Conservation (phyloP, 2,329 filamentous ascomycete species). For the Pestalotiopsis sp. region DNA sequence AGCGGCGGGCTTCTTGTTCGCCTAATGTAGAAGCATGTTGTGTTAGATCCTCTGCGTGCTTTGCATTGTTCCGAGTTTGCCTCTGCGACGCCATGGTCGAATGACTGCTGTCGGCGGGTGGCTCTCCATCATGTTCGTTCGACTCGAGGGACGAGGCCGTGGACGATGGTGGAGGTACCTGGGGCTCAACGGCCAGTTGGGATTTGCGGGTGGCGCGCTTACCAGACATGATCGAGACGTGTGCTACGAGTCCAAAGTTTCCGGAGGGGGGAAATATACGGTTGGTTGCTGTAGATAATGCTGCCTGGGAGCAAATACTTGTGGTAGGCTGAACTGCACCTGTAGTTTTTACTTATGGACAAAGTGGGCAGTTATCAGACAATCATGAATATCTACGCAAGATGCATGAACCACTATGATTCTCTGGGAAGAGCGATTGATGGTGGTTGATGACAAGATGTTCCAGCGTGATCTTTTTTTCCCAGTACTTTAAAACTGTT, state of each 20-base stretch:
- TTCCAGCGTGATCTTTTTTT: neutral
- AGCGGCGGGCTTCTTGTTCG: conserved; percentile 82
- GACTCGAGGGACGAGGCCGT: conserved; percentile 14
- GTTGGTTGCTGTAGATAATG: conserved; percentile 9
- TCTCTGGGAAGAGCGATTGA: conserved; percentile 20
- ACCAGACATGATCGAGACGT: conserved; percentile 33
- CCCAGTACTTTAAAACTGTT: neutral
- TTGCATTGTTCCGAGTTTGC: neutral
- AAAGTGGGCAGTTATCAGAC: conserved; percentile 28
- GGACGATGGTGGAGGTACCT: conserved; percentile 7
- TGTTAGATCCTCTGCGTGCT: conserved; percentile 27
- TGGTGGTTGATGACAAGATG: conserved; percentile 18
- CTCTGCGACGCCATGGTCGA: neutral
- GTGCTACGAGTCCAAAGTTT: neutral
- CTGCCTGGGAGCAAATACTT: conserved; percentile 15
- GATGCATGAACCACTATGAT: conserved; percentile 30
- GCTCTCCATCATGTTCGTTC: conserved; percentile 13
- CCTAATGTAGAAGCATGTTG: conserved; percentile 27
- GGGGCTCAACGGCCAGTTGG: conserved; percentile 17
- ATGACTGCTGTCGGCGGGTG: conserved; percentile 1
- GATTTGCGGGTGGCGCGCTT: conserved; percentile 29
- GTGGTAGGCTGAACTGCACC: conserved; percentile 8
- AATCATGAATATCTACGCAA: conserved; percentile 36
- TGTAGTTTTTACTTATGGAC: conserved; percentile 10
- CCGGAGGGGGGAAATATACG: neutral